A percentile compares a stretch with the other conserved stretches of the same genome.
phyloP scores from a whole-genome alignment of 768 basidiomycete species.

The Amanita brunnescens region DNA sequence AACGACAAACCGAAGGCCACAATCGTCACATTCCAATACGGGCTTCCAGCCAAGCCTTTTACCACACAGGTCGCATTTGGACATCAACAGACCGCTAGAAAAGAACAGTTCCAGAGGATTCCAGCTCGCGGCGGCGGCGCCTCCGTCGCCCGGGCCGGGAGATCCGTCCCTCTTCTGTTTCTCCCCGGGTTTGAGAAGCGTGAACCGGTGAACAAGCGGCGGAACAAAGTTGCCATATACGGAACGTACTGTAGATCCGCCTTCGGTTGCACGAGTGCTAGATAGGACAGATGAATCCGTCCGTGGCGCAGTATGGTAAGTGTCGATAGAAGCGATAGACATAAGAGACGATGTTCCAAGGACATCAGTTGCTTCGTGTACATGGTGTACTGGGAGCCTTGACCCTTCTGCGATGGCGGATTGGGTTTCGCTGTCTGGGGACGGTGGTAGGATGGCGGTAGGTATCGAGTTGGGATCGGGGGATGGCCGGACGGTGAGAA shows the following conservation, averaged over 20 bases:
- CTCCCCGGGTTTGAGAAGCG: slow-evolving; percentile 71
- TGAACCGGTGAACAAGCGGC: slow-evolving; percentile 75
- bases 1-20: slow-evolving; percentile 53
- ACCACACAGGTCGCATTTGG: slow-evolving; percentile 75
- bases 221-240: slow-evolving; percentile 30
- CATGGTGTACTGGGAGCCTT: slow-evolving; percentile 10
- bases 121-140: slow-evolving; percentile 36
- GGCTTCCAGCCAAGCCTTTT: slow-evolving; percentile 86
- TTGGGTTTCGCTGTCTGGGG: slow-evolving; percentile 14
- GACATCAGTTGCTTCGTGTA: slow-evolving; percentile 22
- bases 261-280: slow-evolving; percentile 62
- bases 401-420: slow-evolving; percentile 9
- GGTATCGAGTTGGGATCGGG: slow-evolving; percentile 40
- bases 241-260: slow-evolving; percentile 58
- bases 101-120: slow-evolving; percentile 61
- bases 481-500: slow-evolving; percentile 59
- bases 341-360: slow-evolving; percentile 37
- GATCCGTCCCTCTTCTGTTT: slow-evolving; percentile 38
- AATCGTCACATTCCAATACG: slow-evolving; percentile 83
- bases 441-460: slow-evolving; percentile 31
- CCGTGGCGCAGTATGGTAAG: slow-evolving; percentile 54
- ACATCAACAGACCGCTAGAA: slow-evolving; percentile 57
- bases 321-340: slow-evolving; percentile 50
- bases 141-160: background rate
- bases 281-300: slow-evolving; percentile 35